Evolutionary conservation across 2,329 filamentous ascomycete genomes (phyloP), one percentile per base, ranked within the genome.

Genomic region (Arthrobotrys iridis): DNA sequence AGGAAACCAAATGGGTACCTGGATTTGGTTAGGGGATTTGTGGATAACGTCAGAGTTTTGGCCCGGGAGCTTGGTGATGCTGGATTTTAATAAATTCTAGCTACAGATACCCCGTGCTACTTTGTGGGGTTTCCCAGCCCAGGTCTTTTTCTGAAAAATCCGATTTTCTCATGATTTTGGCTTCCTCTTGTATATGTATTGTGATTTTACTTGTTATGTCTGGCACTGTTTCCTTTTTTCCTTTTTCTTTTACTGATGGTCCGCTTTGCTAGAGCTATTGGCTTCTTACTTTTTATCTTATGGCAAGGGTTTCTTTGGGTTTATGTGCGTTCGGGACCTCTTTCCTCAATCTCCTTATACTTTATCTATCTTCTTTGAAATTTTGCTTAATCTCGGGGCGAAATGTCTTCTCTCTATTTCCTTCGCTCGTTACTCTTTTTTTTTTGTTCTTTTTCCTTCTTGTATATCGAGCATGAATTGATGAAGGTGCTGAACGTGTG

Each of bases 21-120:
- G 64, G 86, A 88, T 48, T 82, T 94, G 11, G 87, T 95, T 2
- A 88, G 90, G 76, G 90, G 90, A 0, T 87, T 95, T 77, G 83
- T 94, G 66, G 90, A 93, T 81, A 94, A 95, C 78, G 84, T 91
- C 35, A 85, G 88, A 15, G 84, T 89, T 26, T 82, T 92, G 33
- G 85, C 87, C 0, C 79, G 81, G 62, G 78, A 76, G 58, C 72
- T 76, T 46, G 71, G 63, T 28, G 72, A 68, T 22, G n/a, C 35
- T 24, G 57, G 46, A 26, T 68, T 20, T 41, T 70, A 55, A 35
- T 41, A 7, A 43, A 45, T 15, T 22, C 15, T 1, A n/a, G 22
- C 40, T 7, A 7, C 24, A 24, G 18, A 45, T n/a, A 45, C 15
- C 24, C 26, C 40, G 7, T 2, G 35, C n/a, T 18, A 20, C 13